Base-by-base conservation (phyloP, 2,329 filamentous ascomycete species). In the Fusarium sp. region DNA sequence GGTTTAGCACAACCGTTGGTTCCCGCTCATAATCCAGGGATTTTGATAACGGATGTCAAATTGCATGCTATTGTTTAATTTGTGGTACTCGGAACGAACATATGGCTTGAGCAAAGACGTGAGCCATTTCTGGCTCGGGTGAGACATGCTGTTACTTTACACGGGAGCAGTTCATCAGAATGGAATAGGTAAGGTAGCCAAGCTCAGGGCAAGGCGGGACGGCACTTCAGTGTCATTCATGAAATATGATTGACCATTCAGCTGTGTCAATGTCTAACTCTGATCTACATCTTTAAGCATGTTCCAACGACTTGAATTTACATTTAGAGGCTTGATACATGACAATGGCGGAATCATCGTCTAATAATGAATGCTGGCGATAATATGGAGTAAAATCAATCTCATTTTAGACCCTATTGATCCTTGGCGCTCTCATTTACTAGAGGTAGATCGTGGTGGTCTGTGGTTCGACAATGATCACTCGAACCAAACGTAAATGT, bases 371-470 rank as follows among this genome's bases (percentile, higher is more conserved):
- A 58, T 51, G 2, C 17, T 56, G n/a, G 15, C 11, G 15, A 36
- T 17, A 30, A 28, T 12, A 56, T 14, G 26, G 36, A 72, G 58
- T 62, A 61, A 70, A 60, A 72, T 56, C 61, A 72, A 28, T 47
- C 55, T 72, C 55, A 72, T 64, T 61, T 68, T 50, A 74, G 36
- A 64, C 50, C 55, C 59, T 57, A 45, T 51, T 52, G 5, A 61
- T 36, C 67, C 71, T 52, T 68, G 62, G 51, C 63, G 66, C 56
- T 59, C 59, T 44, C 47, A 66, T 54, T 45, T 44, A 26, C 50
- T 24, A 34, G 44, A 26, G 44, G n/a, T 20, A 45, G 38, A 62
- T 58, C 44, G 41, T 45, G 42, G 20, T 58, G 56, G 56, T 30
- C 56, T 38, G 56, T 51, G 56, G 26, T 58, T 58, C 55, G 50